Base-by-base conservation (phyloP, 2,329 filamentous ascomycete genomes). In the Phyllosticta citriasiana region DNA sequence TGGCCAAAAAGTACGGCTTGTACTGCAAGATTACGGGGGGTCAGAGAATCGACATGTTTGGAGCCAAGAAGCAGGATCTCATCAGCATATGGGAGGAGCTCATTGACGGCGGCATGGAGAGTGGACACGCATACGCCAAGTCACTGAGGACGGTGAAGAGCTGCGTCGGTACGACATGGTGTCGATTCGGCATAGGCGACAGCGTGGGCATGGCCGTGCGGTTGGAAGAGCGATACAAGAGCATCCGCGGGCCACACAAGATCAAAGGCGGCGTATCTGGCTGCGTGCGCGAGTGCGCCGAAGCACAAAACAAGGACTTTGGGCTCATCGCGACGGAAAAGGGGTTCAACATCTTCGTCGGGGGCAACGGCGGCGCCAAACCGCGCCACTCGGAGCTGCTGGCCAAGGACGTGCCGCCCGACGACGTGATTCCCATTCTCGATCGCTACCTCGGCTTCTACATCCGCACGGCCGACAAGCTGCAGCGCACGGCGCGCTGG, bases 11-110 rank as follows among this genome's bases (percentile, higher is more conserved):
- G 71, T 96, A 90, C 69, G 82, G 82, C 40, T 78, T 96, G 6
- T 96, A 96, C 76, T 91, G 87, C 70, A 96, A 96, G 76, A 95
- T 96, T 70, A 96, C 91, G 0, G 91, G 91, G 60, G 91, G 89
- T 1, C 91, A 96, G 74, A 84, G 91, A 61, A 96, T 96, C 69
- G 91, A 96, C 73, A 84, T 96, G 86, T 96, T 96, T 69, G 91
- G 91, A 51, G 91, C 91, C 0, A 86, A 86, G 74, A 96, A 95
- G 76, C 88, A 94, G 66, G 90, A 96, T 71, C 79, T 96, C 19
- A 80, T 89, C 2, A 81, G 82, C 14, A 96, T 96, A 67, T 96
- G 91, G 91, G 82, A 83, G 53, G 83, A 85, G 66, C 80, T 96
- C 2, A 83, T 95, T 8, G 86, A 89, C 61, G 91, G 88, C 1